Percentiles rank a stretch among this genome's conserved stretches.
These are phyloP conservation scores for Avena atlantica DNA, from an alignment of 176 grass and related monocot species.

Conservation along the genomic window DNA sequence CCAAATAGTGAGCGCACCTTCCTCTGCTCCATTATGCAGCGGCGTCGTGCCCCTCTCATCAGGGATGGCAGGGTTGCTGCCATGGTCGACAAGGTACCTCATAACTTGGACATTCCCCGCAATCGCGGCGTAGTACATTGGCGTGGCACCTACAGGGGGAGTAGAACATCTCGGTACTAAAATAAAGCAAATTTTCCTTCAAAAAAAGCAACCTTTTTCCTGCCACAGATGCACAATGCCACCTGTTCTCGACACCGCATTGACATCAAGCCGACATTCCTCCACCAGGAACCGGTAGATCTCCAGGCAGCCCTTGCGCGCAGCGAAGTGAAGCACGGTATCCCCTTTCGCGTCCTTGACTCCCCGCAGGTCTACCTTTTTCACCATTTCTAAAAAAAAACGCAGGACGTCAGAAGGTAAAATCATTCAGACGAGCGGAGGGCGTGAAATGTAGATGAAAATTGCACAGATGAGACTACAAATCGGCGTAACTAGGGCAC, in stretches of 20 bases:
- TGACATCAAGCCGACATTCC: slow-evolving; percentile 25
- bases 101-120: background rate
- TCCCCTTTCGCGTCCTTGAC: slow-evolving; percentile 2
- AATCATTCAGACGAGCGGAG: background rate
- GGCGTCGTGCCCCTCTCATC: slow-evolving; percentile 15
- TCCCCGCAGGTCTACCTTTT: slow-evolving; percentile 2
- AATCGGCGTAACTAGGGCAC: background rate
- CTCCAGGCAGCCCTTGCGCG: background rate
- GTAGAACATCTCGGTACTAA: background rate
- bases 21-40: slow-evolving; percentile 31
- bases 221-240: background rate
- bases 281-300: slow-evolving; percentile 43
- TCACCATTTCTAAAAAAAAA: slow-evolving; percentile 25
- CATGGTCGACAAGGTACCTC: slow-evolving; percentile 43
- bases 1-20: background rate
- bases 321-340: slow-evolving; percentile 43
- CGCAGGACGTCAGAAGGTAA: background rate
- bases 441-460: background rate
- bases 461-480: background rate
- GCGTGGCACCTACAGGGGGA: slow-evolving; percentile 38
- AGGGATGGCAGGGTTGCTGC: slow-evolving; percentile 27
- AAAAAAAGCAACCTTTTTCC: background rate
- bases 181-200: background rate
- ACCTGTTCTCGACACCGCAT: background rate
- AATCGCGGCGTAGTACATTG: slow-evolving; percentile 13